phyloP scores from a whole-genome alignment of 805 yeast species.

The Hanseniaspora hatyaiensis region DNA sequence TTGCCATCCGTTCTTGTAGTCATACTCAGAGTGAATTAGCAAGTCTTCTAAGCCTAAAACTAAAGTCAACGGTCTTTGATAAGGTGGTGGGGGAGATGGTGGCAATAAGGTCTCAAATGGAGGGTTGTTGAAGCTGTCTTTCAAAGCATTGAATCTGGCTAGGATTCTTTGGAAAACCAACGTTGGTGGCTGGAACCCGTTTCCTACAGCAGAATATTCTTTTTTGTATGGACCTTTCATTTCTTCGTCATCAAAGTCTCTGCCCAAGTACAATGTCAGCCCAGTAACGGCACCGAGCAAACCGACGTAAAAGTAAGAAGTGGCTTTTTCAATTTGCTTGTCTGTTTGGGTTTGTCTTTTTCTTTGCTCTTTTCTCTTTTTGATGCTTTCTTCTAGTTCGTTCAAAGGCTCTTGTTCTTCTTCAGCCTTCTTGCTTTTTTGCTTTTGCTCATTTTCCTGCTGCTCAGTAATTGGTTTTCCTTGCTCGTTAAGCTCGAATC shows the following conservation, averaged over 20 bases:
- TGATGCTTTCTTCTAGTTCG: conserved; percentile 16
- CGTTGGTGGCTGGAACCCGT: conserved; percentile 54
- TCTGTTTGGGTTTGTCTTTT: conserved; percentile 62
- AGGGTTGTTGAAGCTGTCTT: conserved; percentile 83
- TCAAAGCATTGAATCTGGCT: conserved; percentile 61
- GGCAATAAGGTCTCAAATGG: conserved; percentile 88
- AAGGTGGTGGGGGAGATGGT: conserved; percentile 79
- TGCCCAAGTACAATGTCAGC: conserved; percentile 54
- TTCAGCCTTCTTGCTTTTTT: no score
- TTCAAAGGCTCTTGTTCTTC: conserved; percentile 18
- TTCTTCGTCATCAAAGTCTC: conserved; percentile 73
- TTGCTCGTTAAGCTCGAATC: conserved; percentile 49
- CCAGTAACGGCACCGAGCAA: conserved; percentile 39
- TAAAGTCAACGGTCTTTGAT: conserved; percentile 82
- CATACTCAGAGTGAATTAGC: conserved; percentile 85
- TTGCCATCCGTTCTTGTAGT: conserved; percentile 87
- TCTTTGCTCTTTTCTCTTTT: conserved; percentile 33
- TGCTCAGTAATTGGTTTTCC: conserved; percentile 17
- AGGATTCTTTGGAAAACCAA: conserved; percentile 57
- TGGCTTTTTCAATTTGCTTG: conserved; percentile 69
- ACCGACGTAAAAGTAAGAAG: conserved; percentile 59
- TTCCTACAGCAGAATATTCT: conserved; percentile 31
- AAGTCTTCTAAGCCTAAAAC: conserved; percentile 84
- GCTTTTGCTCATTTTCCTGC: no score
- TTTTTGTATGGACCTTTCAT: conserved; percentile 28